Evolutionary conservation across 768 basidiomycete genomes (phyloP).

Genomic region (Exsudoporus frostii): DNA sequence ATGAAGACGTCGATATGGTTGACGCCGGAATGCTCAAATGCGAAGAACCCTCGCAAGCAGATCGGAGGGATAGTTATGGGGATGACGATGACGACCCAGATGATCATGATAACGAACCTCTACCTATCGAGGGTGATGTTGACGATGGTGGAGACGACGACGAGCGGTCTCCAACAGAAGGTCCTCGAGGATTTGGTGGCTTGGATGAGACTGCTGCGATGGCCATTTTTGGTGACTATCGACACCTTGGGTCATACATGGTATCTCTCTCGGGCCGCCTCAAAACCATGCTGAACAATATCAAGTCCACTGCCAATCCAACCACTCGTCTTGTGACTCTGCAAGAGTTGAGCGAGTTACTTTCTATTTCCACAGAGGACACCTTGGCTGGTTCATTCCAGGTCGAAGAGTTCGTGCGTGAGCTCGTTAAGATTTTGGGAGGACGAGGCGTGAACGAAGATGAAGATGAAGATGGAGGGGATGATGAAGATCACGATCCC

Average conservation of each 20-base stretch:
- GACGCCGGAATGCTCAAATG: constrained; percentile 55
- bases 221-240: constrained; percentile 84
- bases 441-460: constrained; percentile 69
- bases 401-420: constrained; percentile 87
- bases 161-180: constrained; percentile 35
- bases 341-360: constrained; percentile 91
- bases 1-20: constrained; percentile 76
- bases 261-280: constrained; percentile 82
- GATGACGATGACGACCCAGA: constrained; percentile 42
- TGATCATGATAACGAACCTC: constrained; percentile 48
- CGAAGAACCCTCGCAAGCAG: constrained; percentile 42
- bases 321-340: constrained; percentile 85
- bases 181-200: constrained; percentile 42
- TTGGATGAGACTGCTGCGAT: constrained; percentile 71
- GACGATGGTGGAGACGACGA: constrained; percentile 42
- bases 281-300: constrained; percentile 86
- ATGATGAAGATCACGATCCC: constrained; percentile 67
- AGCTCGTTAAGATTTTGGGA: constrained; percentile 87
- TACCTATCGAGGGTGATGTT: constrained; percentile 46
- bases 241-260: constrained; percentile 91
- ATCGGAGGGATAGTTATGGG: constrained; percentile 42
- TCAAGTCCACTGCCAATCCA: constrained; percentile 80
- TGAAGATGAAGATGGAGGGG: constrained; percentile 71
- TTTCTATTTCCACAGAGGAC: constrained; percentile 96
- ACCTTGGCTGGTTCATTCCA: constrained; percentile 95